phyloP scores from a whole-genome alignment of 148 eudicot genomes.

The Rhododendron williamsianum region DNA sequence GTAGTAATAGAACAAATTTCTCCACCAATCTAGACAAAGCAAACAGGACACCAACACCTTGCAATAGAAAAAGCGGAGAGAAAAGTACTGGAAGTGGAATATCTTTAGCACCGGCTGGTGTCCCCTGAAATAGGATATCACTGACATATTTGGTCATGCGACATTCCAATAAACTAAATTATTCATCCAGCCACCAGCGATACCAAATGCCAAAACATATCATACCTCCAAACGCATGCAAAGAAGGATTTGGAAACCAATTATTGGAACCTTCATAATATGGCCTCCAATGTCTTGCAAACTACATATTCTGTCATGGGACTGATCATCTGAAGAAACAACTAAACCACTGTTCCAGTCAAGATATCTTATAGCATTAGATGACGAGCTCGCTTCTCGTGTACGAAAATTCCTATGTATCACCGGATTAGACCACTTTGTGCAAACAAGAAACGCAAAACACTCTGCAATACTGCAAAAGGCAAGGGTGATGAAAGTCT shows the following conservation, averaged over 20 bases:
- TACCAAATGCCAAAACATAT: background rate
- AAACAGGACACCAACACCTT: constrained; percentile 70
- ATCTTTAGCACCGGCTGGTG: constrained; percentile 60
- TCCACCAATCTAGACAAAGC: constrained; percentile 62
- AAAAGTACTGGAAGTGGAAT: constrained; percentile 70
- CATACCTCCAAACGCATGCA: constrained; percentile 88
- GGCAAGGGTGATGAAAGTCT: background rate
- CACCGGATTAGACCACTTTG: constrained; percentile 93
- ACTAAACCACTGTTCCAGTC: constrained; percentile 79
- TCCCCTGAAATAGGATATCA: constrained; percentile 56
- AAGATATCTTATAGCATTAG: constrained; percentile 54
- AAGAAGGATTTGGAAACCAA: constrained; percentile 77
- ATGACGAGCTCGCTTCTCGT: constrained; percentile 60
- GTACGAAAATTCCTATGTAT: constrained; percentile 53
- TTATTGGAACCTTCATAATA: constrained; percentile 78
- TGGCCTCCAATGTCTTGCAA: constrained; percentile 91
- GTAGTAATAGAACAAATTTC: constrained; percentile 56
- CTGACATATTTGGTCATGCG: background rate
- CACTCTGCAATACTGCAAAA: constrained; percentile 82
- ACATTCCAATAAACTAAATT: constrained; percentile 2
- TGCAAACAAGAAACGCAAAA: constrained; percentile 97
- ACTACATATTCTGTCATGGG: constrained; percentile 55
- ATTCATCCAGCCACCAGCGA: constrained; percentile 1
- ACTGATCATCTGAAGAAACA: constrained; percentile 48
- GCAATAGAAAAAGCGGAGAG: constrained; percentile 77